Evolutionary conservation across 768 basidiomycete genomes (phyloP).

Genomic region (Gymnopilus dilepis): DNA sequence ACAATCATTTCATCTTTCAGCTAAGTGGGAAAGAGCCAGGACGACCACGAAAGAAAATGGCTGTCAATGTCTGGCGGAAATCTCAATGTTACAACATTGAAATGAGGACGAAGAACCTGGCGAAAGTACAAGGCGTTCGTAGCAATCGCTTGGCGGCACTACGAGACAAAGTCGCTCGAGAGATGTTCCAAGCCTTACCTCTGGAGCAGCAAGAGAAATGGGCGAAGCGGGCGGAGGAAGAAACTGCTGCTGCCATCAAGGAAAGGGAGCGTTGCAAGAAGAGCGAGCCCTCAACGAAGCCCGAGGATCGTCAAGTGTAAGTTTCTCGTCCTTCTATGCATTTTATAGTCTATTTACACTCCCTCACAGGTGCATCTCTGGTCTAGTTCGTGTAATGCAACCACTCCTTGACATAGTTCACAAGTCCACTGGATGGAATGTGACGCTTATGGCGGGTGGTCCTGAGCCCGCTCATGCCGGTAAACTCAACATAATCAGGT

Average conservation of each 20-base stretch:
- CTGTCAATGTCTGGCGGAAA: not conserved
- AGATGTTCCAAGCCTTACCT: not conserved
- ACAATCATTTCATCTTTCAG: not conserved
- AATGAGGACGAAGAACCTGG: not conserved
- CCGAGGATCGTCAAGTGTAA: constrained; percentile 12
- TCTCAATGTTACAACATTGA: not conserved
- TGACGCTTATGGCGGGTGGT: constrained; percentile 17
- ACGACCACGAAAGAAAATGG: not conserved
- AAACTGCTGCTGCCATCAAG: not conserved
- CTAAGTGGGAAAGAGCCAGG: not conserved
- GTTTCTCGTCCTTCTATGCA: not conserved
- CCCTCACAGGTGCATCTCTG: constrained; percentile 9
- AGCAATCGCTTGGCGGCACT: not conserved
- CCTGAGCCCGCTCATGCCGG: constrained; percentile 19
- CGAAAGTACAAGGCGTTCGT: not conserved
- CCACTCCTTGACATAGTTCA: constrained; percentile 13
- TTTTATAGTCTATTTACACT: too few species aligned
- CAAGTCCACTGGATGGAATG: constrained; percentile 14
- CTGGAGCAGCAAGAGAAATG: not conserved
- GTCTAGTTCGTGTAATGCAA: constrained; percentile 8
- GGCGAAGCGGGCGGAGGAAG: not conserved
- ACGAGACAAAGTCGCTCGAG: not conserved
- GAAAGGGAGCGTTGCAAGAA: constrained; percentile 1
- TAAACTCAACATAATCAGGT: constrained; percentile 15
- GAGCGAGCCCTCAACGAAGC: not conserved